Base-by-base conservation (phyloP, 768 basidiomycete genomes). In the Termitomyces heimii region DNA sequence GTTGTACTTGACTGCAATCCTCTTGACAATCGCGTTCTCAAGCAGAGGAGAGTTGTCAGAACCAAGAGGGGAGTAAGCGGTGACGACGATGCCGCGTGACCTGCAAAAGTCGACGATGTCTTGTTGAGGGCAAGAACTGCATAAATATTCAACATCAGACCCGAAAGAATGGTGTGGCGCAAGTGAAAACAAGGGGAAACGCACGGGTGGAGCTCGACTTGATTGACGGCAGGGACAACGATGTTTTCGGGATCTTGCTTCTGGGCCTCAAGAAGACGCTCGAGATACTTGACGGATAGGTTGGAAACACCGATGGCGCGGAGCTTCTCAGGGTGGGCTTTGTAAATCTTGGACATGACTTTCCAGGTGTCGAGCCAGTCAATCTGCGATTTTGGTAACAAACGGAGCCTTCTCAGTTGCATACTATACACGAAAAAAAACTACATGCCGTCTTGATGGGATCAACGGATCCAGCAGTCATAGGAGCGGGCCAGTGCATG, bases 401-500 rank as follows among this genome's bases (percentile, higher is more conserved):
- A 8, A 7, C 3, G 5, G 5, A 28, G 18, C 3, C 14, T 6
- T 14, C 6, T 39, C 28, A 10, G 1, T 26, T 0, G 2, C 39
- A 8, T 40, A 10, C 8, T 1, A 10, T 10, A 9, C n/a, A 40
- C 39, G 1, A 7, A 37, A 52, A 14, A 35, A 40, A 47, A 20
- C 5, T 10, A 57, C 72, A 2, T 56, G 74, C 73, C 4, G 69
- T 73, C 64, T 75, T 80, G 64, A 88, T 82, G 7, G 84, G 63
- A 9, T 60, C 75, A 20, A 78, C 73, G 51, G 75, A 75, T 57
- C 82, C 82, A 43, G 63, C 62, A 12, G 79, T 82, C 82, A 89
- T 82, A 34, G 89, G 86, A 20, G 86, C 82, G 14, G 91, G 92
- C 90, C 89, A 91, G 71, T 91, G 89, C 80, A 91, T 83, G 57